These are phyloP conservation scores for Acacia confusa DNA, from an alignment of 306 rosid species.

Conservation along the genomic window DNA sequence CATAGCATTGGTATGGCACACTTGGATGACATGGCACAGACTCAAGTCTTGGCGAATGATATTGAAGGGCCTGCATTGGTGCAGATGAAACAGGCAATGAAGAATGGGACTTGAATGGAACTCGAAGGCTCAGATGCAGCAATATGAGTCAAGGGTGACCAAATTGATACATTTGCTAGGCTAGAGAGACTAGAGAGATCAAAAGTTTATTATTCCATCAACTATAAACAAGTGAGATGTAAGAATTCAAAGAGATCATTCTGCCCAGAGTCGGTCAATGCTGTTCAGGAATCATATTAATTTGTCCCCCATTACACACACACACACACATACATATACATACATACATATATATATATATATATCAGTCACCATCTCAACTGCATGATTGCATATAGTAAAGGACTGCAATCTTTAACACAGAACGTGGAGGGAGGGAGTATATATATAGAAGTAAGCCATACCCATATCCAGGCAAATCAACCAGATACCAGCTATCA, in stretches of 20 bases:
- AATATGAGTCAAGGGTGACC: not conserved
- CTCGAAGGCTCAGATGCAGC: not conserved
- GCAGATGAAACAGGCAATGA: not conserved
- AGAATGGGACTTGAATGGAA: not conserved
- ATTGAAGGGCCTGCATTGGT: not conserved
- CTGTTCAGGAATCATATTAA: conserved; percentile 4
- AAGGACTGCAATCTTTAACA: not conserved
- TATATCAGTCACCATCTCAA: not conserved
- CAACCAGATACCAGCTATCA: conserved; percentile 91
- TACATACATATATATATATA: not conserved
- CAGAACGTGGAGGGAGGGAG: not conserved
- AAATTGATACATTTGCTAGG: not conserved
- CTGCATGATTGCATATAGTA: not conserved
- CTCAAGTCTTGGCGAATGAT: not conserved
- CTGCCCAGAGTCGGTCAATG: not conserved
- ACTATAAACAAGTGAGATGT: conserved; percentile 12
- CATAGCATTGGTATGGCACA: not conserved
- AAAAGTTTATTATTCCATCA: not conserved
- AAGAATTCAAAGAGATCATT: conserved; percentile 10
- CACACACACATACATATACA: not conserved
- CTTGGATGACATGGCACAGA: not conserved
- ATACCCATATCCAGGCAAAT: conserved; percentile 99
- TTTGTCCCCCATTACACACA: not conserved
- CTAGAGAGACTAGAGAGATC: not conserved
- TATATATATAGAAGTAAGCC: conserved; percentile 16